Conservation (phyloP, 192 early-diverging fungal genomes). For the Coemansia sp. region DNA sequence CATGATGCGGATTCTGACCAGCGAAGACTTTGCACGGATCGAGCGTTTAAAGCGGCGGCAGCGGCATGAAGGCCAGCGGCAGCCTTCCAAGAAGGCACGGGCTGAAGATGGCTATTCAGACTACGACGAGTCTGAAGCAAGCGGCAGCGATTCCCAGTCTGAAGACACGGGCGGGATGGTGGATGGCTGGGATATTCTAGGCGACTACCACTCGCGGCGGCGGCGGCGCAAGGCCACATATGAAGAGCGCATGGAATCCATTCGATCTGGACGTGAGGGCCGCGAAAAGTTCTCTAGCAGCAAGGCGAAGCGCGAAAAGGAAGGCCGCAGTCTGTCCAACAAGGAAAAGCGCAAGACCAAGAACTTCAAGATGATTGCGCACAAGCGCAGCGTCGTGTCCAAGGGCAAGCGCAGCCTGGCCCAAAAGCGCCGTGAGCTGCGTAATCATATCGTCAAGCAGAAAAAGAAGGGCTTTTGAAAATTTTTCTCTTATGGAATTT, state of each 20-base stretch:
- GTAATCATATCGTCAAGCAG: constrained; percentile 44
- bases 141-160: constrained; percentile 9
- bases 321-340: constrained; percentile 77
- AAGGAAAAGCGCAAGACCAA: constrained; percentile 92
- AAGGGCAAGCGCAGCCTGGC: constrained; percentile 74
- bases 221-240: constrained; percentile 77
- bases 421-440: constrained; percentile 65
- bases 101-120: constrained; percentile 1
- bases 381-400: constrained; percentile 75
- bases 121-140: constrained; percentile 11
- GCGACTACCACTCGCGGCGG: constrained; percentile 50
- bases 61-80: constrained; percentile 55
- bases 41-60: constrained; percentile 68
- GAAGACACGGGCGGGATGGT: constrained; percentile 39
- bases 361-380: constrained; percentile 91
- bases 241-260: constrained; percentile 84
- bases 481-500: neutral
- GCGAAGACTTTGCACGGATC: constrained; percentile 81
- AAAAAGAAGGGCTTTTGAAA: constrained; percentile 42
- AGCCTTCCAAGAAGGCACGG: neutral
- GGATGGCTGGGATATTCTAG: constrained; percentile 46
- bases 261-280: constrained; percentile 86
- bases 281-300: constrained; percentile 86
- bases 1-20: constrained; percentile 65
- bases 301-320: constrained; percentile 78